A percentile compares a stretch with the other conserved stretches of the same genome.
phyloP scores from a whole-genome alignment of 768 basidiomycete genomes.

The Lactifluus piperatus region DNA sequence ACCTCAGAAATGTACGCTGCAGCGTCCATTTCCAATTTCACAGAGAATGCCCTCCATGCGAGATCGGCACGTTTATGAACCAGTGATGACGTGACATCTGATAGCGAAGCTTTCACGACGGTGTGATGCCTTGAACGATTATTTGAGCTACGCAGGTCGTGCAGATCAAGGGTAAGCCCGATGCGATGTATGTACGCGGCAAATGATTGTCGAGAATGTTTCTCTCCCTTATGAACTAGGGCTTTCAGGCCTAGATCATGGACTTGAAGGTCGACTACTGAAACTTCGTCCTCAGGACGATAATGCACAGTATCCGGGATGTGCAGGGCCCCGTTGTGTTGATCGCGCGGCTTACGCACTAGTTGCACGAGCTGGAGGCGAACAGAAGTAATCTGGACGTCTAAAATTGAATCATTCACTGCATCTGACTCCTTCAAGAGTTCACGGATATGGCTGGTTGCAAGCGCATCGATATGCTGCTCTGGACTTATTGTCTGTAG shows the following conservation, averaged over 20 bases:
- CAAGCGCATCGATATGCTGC: constrained; percentile 7
- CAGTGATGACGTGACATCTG: neutral
- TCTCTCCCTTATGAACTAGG: constrained; percentile 4
- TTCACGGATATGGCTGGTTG: constrained; percentile 7
- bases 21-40: constrained; percentile 11
- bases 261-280: constrained; percentile 9
- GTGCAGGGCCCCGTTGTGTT: neutral
- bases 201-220: constrained; percentile 7
- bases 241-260: constrained; percentile 8
- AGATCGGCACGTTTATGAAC: constrained; percentile 10
- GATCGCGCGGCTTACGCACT: neutral
- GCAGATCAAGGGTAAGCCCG: neutral
- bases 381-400: constrained; percentile 10
- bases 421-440: neutral
- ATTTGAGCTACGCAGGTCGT: neutral
- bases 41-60: constrained; percentile 6
- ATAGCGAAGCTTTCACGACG: constrained; percentile 1
- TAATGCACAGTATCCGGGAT: neutral
- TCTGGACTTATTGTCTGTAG: constrained; percentile 8
- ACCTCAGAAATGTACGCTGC: constrained; percentile 3
- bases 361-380: constrained; percentile 5
- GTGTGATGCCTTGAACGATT: neutral
- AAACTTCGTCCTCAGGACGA: neutral
- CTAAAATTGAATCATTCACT: constrained; percentile 3
- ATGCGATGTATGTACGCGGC: neutral